These are phyloP conservation scores for Rubia occidens DNA, from an alignment of 305 asterid species.

Conservation along the genomic window DNA sequence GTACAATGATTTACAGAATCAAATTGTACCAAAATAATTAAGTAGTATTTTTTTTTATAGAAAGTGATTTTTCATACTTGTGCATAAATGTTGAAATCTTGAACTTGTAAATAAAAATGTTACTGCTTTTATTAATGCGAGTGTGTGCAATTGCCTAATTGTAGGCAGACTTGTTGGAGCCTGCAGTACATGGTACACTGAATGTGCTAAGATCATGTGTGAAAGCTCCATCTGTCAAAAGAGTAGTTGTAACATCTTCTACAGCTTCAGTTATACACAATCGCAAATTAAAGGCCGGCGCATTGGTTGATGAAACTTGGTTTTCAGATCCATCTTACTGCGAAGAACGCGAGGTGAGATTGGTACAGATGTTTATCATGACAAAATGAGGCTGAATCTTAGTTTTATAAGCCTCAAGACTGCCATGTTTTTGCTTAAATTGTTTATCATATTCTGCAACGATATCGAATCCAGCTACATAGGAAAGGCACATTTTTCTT, in stretches of 20 bases:
- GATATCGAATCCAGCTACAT: background rate
- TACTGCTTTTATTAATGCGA: background rate
- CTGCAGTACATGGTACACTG: constrained; percentile 8
- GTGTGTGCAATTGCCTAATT: background rate
- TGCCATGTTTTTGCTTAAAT: background rate
- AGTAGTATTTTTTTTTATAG: too few species aligned
- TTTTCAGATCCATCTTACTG: constrained; percentile 33
- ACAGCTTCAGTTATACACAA: constrained; percentile 16
- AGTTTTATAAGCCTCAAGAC: too few species aligned
- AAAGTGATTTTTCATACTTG: too few species aligned
- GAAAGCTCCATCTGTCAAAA: background rate
- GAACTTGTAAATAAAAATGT: too few species aligned
- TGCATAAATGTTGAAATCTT: too few species aligned
- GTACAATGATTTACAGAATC: background rate
- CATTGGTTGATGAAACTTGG: constrained; percentile 30
- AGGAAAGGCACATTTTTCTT: background rate
- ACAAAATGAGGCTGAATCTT: background rate
- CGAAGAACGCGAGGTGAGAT: constrained; percentile 25
- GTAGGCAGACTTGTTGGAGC: background rate
- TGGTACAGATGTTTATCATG: background rate
- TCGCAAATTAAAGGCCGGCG: constrained; percentile 5
- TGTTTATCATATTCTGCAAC: background rate
- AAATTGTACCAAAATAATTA: too few species aligned
- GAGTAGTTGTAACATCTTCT: constrained; percentile 22
- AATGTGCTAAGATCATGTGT: constrained; percentile 3